Evolutionary conservation across 225 moss, liverwort and hornwort species (phyloP).

Genomic region (Ulota crispa): DNA sequence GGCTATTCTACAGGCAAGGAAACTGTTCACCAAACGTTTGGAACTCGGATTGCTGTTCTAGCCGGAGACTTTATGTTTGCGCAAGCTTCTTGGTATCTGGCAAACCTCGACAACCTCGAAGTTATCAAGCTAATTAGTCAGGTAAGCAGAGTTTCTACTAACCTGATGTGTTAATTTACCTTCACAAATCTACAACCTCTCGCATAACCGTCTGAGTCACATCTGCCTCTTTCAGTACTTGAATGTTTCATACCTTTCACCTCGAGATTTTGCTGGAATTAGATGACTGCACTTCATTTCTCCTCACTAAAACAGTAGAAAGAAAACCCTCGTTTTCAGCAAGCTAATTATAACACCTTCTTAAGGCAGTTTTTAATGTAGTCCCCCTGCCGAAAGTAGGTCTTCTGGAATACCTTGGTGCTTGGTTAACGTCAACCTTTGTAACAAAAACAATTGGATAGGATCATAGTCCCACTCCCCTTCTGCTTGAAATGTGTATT

Average conservation of each 20-base stretch:
- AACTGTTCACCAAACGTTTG: constrained; percentile 81
- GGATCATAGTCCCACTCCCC: too few species aligned
- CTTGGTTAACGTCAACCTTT: too few species aligned
- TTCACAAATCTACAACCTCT: background rate
- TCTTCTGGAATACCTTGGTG: too few species aligned
- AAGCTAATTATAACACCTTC: too few species aligned
- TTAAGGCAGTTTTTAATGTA: too few species aligned
- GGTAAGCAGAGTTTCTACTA: constrained; percentile 37
- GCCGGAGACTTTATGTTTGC: constrained; percentile 99
- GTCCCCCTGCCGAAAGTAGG: too few species aligned
- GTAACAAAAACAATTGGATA: too few species aligned
- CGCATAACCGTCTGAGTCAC: background rate
- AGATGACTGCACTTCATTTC: background rate
- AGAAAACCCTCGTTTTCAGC: too few species aligned
- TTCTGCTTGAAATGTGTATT: too few species aligned
- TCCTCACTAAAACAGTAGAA: background rate
- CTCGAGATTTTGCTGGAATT: background rate
- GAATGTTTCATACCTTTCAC: background rate
- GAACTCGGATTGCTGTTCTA: constrained; percentile 86
- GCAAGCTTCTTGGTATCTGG: constrained; percentile 96
- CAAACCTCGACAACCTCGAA: constrained; percentile 98
- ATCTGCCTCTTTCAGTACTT: background rate
- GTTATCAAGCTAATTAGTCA: constrained; percentile 99
- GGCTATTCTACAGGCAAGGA: constrained; percentile 67
- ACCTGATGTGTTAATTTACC: background rate